Evolutionary conservation across 176 grass and related monocot genomes (phyloP).

Genomic region (Phragmites australis): DNA sequence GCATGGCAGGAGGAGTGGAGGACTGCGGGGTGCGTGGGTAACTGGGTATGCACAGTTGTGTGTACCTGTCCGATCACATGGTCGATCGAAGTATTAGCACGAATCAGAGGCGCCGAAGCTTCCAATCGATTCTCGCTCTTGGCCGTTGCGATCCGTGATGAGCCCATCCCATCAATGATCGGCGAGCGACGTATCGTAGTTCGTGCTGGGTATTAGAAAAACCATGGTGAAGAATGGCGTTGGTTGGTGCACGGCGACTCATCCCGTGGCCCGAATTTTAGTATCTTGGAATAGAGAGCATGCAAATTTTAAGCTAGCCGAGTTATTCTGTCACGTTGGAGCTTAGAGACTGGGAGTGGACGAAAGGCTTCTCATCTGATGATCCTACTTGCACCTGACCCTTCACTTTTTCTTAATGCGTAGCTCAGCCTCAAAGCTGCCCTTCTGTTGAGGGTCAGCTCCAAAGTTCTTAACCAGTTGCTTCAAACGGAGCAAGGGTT

Average conservation of each 20-base stretch:
- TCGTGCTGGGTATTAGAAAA: neutral
- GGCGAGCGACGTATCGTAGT: neutral
- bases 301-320: neutral
- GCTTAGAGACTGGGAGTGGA: neutral
- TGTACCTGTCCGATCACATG: conserved; percentile 41
- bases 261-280: conserved; percentile 18
- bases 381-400: conserved; percentile 11
- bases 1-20: neutral
- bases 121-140: conserved; percentile 4
- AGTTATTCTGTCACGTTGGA: neutral
- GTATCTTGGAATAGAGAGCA: conserved; percentile 30
- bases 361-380: neutral
- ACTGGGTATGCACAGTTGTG: neutral
- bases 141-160: conserved; percentile 3
- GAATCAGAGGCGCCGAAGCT: conserved; percentile 29
- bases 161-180: neutral
- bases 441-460: neutral
- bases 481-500: too few species aligned
- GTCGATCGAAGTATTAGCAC: conserved; percentile 20
- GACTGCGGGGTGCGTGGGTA: neutral
- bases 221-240: neutral
- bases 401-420: conserved; percentile 11
- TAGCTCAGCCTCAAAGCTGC: neutral
- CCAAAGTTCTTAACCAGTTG: neutral
- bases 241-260: neutral